Evolutionary conservation across 1,284 basidiomycete species (phyloP).

Genomic region (Pseudozyma sp.): DNA sequence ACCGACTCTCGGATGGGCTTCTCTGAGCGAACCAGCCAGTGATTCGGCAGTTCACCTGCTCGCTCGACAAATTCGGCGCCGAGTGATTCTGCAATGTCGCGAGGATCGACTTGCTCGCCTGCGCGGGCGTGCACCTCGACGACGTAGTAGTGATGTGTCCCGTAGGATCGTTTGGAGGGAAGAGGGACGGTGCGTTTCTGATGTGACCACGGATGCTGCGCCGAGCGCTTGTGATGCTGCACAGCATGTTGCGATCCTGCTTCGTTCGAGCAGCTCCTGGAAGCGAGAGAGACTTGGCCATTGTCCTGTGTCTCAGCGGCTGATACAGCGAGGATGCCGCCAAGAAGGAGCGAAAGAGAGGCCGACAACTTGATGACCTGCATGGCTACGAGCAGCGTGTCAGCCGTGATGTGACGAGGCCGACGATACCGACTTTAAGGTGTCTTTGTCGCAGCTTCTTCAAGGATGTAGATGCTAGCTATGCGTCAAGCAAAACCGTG

Average conservation of each 20-base stretch:
- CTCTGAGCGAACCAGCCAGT: conserved; percentile 83
- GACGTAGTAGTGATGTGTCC: conserved; percentile 89
- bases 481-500: too few species aligned
- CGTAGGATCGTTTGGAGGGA: conserved; percentile 72
- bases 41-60: conserved; percentile 83
- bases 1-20: conserved; percentile 38
- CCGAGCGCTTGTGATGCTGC: conserved; percentile 22
- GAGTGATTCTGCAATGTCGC: conserved; percentile 73
- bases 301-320: conserved; percentile 8
- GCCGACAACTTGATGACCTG: conserved; percentile 27
- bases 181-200: conserved; percentile 46
- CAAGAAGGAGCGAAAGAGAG: conserved; percentile 37
- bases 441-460: neutral
- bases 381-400: conserved; percentile 3
- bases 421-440: neutral
- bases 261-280: conserved; percentile 16
- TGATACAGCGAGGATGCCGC: conserved; percentile 28
- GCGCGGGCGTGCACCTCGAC: conserved; percentile 77
- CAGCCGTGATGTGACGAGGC: neutral
- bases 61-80: conserved; percentile 88
- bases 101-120: conserved; percentile 69
- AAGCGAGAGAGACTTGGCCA: conserved; percentile 10
- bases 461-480: neutral
- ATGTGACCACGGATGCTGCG: conserved; percentile 31
- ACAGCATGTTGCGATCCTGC: neutral